Evolutionary conservation across 768 basidiomycete species (phyloP).

Genomic region (Kwoniella sp.): DNA sequence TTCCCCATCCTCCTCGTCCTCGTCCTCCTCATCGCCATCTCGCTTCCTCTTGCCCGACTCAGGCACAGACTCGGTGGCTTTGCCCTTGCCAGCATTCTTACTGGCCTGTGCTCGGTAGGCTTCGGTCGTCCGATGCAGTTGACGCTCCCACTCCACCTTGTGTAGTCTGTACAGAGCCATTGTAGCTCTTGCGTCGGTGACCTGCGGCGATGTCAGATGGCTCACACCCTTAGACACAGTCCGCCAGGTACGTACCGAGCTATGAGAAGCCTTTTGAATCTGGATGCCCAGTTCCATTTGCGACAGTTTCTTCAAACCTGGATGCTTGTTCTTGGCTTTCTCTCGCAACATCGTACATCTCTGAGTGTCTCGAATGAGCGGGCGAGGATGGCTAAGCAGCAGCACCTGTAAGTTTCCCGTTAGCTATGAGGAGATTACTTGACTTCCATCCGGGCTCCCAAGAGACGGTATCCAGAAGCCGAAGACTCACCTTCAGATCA

Average conservation of each 20-base stretch:
- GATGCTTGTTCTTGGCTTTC: conserved; percentile 60
- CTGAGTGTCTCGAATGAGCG: conserved; percentile 52
- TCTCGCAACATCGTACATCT: conserved; percentile 53
- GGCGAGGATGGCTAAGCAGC: conserved; percentile 51
- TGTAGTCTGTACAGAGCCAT: conserved; percentile 88
- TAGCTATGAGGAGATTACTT: not conserved
- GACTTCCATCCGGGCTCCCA: no score
- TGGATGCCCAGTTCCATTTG: conserved; percentile 70
- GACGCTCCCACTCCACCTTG: conserved; percentile 76
- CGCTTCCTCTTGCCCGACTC: conserved; percentile 9
- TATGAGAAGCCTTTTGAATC: conserved; percentile 87
- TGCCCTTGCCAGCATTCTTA: not conserved
- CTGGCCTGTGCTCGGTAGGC: conserved; percentile 35
- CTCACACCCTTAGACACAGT: not conserved
- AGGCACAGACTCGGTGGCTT: not conserved
- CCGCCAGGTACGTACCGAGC: conserved; percentile 61
- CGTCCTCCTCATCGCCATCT: conserved; percentile 12
- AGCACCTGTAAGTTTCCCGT: conserved; percentile 47
- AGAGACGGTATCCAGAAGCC: no score
- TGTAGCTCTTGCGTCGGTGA: conserved; percentile 86
- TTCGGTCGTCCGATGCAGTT: conserved; percentile 44
- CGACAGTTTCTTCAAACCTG: conserved; percentile 74
- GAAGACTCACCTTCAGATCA: conserved; percentile 67
- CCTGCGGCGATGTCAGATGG: conserved; percentile 53
- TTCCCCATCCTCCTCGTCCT: not conserved